Percentiles rank a stretch among this genome's conserved stretches.
phyloP scores from a whole-genome alignment of 2,329 filamentous ascomycete species.

The Tolypocladium nubicola region DNA sequence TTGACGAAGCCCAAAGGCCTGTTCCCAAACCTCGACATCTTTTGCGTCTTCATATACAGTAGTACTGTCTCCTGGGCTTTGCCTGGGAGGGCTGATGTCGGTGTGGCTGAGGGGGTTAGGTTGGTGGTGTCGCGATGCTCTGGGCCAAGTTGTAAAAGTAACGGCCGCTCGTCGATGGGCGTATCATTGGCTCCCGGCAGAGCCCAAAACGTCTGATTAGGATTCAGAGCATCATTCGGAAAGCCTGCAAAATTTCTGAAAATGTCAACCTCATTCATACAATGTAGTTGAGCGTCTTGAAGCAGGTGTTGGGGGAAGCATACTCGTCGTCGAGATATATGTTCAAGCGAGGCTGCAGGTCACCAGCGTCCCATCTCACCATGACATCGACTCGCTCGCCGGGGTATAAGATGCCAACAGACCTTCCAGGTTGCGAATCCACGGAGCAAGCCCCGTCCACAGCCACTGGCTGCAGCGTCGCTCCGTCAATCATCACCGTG shows the following conservation, averaged over 20 bases:
- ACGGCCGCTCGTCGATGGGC: not conserved
- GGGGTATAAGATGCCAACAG: conserved; percentile 14
- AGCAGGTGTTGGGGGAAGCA: not conserved
- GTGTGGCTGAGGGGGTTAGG: not conserved
- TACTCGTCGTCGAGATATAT: conserved; percentile 16
- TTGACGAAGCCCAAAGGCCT: conserved; percentile 15
- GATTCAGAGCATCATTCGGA: conserved; percentile 10
- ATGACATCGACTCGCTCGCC: conserved; percentile 13
- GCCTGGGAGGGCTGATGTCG: not conserved
- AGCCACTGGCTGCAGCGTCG: conserved; percentile 9
- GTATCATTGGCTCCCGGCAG: not conserved
- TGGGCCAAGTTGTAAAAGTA: not conserved
- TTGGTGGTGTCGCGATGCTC: conserved; percentile 5
- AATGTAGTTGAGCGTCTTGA: not conserved
- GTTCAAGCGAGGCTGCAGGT: conserved; percentile 7
- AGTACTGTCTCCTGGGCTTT: conserved; percentile 11
- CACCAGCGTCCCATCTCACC: conserved; percentile 7
- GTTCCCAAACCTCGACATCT: conserved; percentile 10
- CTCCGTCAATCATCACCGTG: conserved; percentile 9
- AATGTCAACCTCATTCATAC: not conserved
- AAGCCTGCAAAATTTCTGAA: conserved; percentile 11
- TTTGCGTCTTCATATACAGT: conserved; percentile 13
- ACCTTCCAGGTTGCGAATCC: conserved; percentile 2
- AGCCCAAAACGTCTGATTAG: conserved; percentile 8
- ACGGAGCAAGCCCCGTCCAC: conserved; percentile 12